These are phyloP conservation scores for Lasiosphaeriaceae sp. DNA, from an alignment of 495 filamentous ascomycete genomes.

Conservation along the genomic window DNA sequence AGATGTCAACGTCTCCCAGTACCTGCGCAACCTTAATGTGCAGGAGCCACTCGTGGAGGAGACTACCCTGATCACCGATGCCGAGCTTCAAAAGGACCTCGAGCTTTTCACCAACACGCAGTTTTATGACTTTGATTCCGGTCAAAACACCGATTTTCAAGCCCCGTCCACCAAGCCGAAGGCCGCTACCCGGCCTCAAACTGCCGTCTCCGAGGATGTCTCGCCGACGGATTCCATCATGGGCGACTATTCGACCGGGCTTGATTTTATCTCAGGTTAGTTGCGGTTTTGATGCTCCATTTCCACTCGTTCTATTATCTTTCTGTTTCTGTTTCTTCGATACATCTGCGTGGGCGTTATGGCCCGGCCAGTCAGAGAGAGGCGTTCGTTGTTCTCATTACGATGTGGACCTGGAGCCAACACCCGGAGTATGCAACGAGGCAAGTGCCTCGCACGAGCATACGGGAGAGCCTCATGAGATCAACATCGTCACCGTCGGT, in stretches of 20 bases:
- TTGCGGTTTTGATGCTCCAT: conserved; percentile 13
- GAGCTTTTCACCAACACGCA: conserved; percentile 90
- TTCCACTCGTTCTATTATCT: conserved; percentile 7
- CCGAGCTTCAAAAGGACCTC: conserved; percentile 60
- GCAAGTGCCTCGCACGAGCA: not conserved
- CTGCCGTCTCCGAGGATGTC: conserved; percentile 34
- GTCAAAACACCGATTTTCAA: conserved; percentile 37
- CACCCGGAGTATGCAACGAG: not conserved
- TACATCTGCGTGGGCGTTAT: not conserved
- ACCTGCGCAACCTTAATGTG: conserved; percentile 81
- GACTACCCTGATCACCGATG: conserved; percentile 49
- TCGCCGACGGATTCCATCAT: conserved; percentile 30
- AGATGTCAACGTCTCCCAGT: conserved; percentile 79
- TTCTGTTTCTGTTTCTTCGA: not conserved
- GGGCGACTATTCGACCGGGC: conserved; percentile 36
- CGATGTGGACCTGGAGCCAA: not conserved
- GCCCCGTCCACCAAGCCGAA: conserved; percentile 33
- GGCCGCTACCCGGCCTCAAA: conserved; percentile 25
- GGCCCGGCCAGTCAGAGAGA: not conserved
- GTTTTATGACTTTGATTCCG: conserved; percentile 82
- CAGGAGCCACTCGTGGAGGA: conserved; percentile 64
- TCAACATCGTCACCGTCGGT: conserved; percentile 4
- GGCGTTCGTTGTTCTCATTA: not conserved
- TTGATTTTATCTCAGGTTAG: conserved; percentile 20
- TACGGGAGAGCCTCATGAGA: conserved; percentile 3